phyloP scores from a whole-genome alignment of 768 basidiomycete species.

The Mycena filopes region DNA sequence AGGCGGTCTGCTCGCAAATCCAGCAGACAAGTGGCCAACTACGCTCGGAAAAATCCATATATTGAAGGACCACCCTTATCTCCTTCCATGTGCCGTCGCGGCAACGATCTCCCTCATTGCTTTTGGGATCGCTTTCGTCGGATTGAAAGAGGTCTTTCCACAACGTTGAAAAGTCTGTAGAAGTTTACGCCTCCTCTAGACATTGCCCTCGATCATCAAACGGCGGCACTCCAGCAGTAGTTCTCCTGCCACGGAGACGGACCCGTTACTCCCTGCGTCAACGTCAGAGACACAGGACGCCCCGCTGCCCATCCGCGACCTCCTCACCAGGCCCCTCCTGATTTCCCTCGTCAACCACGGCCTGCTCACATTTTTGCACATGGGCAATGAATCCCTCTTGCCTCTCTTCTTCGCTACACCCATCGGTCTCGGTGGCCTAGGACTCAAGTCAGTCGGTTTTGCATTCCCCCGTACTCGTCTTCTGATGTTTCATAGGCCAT shows the following conservation, averaged over 20 bases:
- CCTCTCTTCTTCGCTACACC: slow-evolving; percentile 25
- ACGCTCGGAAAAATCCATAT: slow-evolving; percentile 58
- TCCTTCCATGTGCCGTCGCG: slow-evolving; percentile 58
- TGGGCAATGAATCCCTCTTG: slow-evolving; percentile 11
- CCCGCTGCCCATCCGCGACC: slow-evolving; percentile 10
- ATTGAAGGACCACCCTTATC: slow-evolving; percentile 53
- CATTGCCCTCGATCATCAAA: slow-evolving; percentile 17
- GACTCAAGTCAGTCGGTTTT: slow-evolving; percentile 7
- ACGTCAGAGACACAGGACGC: neutral
- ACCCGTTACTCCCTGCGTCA: slow-evolving; percentile 15
- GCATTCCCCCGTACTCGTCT: neutral
- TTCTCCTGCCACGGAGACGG: slow-evolving; percentile 17
- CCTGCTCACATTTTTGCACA: slow-evolving; percentile 13
- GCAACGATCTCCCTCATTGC: slow-evolving; percentile 47
- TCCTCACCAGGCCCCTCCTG: slow-evolving; percentile 7
- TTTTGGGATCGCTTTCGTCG: slow-evolving; percentile 47
- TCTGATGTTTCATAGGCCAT: slow-evolving; percentile 48
- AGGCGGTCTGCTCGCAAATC: slow-evolving; percentile 66
- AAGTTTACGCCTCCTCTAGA: neutral
- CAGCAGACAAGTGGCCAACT: slow-evolving; percentile 68
- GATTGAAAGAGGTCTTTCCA: slow-evolving; percentile 55
- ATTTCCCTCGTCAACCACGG: slow-evolving; percentile 21
- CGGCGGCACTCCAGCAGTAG: neutral
- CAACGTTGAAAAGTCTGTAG: neutral
- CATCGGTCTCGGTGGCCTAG: slow-evolving; percentile 21